A percentile compares a stretch with the other conserved stretches of the same genome.
Conservation (phyloP, 805 yeast species). For the Metschnikowia cubensis region DNA sequence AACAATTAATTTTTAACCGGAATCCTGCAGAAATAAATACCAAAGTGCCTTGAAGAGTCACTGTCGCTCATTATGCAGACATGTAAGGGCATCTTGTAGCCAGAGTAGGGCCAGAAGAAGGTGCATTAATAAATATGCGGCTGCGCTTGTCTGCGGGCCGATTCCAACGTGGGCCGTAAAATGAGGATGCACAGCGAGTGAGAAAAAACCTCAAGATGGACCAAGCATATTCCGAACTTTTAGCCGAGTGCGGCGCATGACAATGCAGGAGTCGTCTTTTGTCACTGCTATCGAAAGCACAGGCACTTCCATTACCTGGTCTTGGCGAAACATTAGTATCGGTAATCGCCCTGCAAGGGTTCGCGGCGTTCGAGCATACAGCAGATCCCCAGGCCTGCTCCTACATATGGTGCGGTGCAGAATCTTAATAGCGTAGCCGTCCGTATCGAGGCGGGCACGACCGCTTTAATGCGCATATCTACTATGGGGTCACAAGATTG, state of each 20-base stretch:
- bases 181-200: not conserved
- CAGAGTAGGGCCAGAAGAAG: not conserved
- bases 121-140: slow-evolving; percentile 3
- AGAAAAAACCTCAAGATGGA: not conserved
- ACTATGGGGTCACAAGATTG: slow-evolving; percentile 3
- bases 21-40: not conserved
- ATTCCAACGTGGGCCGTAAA: slow-evolving; percentile 3
- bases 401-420: slow-evolving; percentile 1
- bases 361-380: slow-evolving; percentile 3
- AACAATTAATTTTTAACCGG: not conserved
- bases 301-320: not conserved
- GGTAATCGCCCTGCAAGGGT: not conserved
- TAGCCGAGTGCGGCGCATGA: slow-evolving; percentile 2
- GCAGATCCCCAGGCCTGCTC: not conserved
- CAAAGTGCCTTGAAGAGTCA: not conserved
- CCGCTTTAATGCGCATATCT: slow-evolving; percentile 2
- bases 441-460: not conserved
- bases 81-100: not conserved
- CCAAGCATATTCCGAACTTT: not conserved
- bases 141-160: not conserved
- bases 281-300: not conserved
- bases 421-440: not conserved
- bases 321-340: not conserved
- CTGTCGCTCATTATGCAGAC: not conserved
- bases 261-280: not conserved